Percentiles rank a stretch among this genome's conserved stretches.
phyloP scores from a whole-genome alignment of 2,329 filamentous ascomycete genomes.

The Curvularia sp. region DNA sequence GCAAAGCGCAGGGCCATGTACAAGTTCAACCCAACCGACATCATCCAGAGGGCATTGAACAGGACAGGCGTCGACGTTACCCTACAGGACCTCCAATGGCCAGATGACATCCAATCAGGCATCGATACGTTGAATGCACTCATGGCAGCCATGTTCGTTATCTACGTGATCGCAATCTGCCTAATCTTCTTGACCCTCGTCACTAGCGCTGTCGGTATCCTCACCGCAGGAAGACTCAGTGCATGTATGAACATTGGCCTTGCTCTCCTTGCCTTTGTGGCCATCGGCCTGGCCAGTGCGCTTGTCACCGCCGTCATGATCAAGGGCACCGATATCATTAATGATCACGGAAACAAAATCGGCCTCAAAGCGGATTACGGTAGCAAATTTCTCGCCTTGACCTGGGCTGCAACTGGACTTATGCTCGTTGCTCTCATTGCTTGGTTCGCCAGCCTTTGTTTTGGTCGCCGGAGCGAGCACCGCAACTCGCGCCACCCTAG shows the following conservation, averaged over 20 bases:
- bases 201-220: slow-evolving; percentile 54
- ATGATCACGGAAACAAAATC: slow-evolving; percentile 60
- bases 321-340: slow-evolving; percentile 62
- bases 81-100: slow-evolving; percentile 64
- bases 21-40: slow-evolving; percentile 62
- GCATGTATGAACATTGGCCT: slow-evolving; percentile 60
- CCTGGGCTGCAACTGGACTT: slow-evolving; percentile 63
- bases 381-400: slow-evolving; percentile 63
- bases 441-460: slow-evolving; percentile 44
- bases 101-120: slow-evolving; percentile 61
- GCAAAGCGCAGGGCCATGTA: slow-evolving; percentile 62
- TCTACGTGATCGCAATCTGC: slow-evolving; percentile 66
- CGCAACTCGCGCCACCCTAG: background rate
- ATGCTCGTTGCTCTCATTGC: slow-evolving; percentile 50
- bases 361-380: slow-evolving; percentile 61
- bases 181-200: slow-evolving; percentile 61
- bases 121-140: slow-evolving; percentile 60
- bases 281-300: slow-evolving; percentile 75
- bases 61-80: slow-evolving; percentile 54
- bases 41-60: slow-evolving; percentile 60
- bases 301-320: slow-evolving; percentile 70
- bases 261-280: slow-evolving; percentile 60
- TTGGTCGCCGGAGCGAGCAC: slow-evolving; percentile 28
- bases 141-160: slow-evolving; percentile 62
- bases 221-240: slow-evolving; percentile 55